Base-by-base conservation (phyloP, 2,329 filamentous ascomycete species). In the Aspergillus flavus region DNA sequence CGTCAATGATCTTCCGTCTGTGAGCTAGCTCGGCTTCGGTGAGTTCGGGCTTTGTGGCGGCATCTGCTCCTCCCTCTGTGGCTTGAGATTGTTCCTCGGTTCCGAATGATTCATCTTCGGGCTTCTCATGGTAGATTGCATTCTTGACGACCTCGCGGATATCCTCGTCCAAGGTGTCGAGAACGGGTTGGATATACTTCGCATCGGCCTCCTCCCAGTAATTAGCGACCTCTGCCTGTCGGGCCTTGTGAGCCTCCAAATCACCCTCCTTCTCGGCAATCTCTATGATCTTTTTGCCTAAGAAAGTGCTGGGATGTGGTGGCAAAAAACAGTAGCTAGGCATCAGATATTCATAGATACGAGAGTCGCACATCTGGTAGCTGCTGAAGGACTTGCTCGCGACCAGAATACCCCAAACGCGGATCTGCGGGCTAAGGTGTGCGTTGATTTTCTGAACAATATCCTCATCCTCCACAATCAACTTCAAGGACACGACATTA, bases 291-390 rank as follows among this genome's bases (percentile, higher is more conserved):
- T 93, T 92, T 79, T 90, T 91, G 10, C 92, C 94, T 41, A 99
- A 79, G 75, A 87, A 97, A 65, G 92, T 96, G 66, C 90, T 89
- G 0, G 94, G 94, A 75, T 98, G 94, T 0, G 95, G 95, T 23
- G 95, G 95, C 36, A 99, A 81, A 70, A 99, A 91, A 61, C 91
- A 93, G 79, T 98, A 93, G 48, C 91, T 95, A 2, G 95, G 95
- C 77, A 99, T 92, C 58, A 99, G 83, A 75, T 99, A 99, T 81
- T 99, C 95, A 80, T 99, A 99, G 85, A 94, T 96, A 69, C 95
- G 86, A 30, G 93, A 97, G 79, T 99, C 95, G 79, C 94, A 97
- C 61, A 92, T 87, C 75, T 96, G 91, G 79, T 99, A 99, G 79
- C 92, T 94, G 78, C 92, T 97, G 83, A 98, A 99, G 69, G 89